Evolutionary conservation across 352 stramenopile species (phyloP), one percentile per base, ranked within the genome.

Genomic region (Phytophthora colocasiae): DNA sequence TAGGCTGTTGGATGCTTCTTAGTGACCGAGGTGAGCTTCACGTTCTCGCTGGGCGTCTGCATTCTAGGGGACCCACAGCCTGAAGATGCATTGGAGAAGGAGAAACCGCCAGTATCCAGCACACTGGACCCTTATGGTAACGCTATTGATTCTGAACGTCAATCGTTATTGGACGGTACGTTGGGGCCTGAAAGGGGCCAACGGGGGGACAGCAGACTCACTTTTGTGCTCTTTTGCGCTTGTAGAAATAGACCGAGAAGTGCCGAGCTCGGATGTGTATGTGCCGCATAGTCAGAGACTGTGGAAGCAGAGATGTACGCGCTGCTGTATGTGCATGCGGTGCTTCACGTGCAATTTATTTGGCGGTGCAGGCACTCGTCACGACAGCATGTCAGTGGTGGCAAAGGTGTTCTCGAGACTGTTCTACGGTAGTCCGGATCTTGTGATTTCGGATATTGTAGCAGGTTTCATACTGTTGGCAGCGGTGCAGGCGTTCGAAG

Each of bases 291-390:
- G 87, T 34, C 68, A 78, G 22, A 66, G 81, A 48, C 72, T 85
- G 22, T 96, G 88, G 88, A 83, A 92, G 63, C 78, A 84, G 48
- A 80, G 87, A 4, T 96, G 88, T 60, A 91, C 72, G 39, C 77
- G 73, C 40, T 96, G 78, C 63, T 96, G 88, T 45, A 63, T 84
- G 40, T 96, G 88, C 52, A 40, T 96, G 40, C 88, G 81, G n/a
- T 93, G 84, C 68, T 88, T 90, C 58, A 96, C 89, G 44, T 96
- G 89, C 78, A 92, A 91, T 34, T 78, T 96, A 44, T 96, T 96
- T 64, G 89, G 89, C 32, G 89, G 89, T 44, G 77, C 83, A 10
- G 85, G 86, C n/a, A 96, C 87, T 12, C 79, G 88, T 39, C 86
- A 93, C 56, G 89, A 95, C 70, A 93, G 85, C 36, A 96, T 96